Evolutionary conservation across 805 yeast species (phyloP).

Genomic region (Myxozyma neotropica): DNA sequence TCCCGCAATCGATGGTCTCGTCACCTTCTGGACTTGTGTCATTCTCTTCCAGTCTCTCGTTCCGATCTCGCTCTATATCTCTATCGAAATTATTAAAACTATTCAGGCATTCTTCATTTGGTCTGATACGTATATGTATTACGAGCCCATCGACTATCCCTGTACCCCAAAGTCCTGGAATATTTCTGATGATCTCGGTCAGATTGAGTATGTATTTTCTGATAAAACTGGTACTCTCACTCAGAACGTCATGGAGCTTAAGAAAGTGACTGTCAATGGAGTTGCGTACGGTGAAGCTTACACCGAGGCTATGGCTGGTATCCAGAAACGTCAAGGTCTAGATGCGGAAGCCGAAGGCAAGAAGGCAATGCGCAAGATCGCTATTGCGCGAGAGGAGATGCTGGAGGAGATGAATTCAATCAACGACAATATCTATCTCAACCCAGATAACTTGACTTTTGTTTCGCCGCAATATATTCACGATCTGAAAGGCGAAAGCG

Average conservation of each 20-base stretch:
- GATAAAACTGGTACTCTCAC: conserved; percentile 86
- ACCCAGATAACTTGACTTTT: conserved; percentile 59
- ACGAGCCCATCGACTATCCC: conserved; percentile 68
- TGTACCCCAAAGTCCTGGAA: conserved; percentile 83
- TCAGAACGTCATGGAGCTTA: conserved; percentile 81
- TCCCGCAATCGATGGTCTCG: conserved; percentile 65
- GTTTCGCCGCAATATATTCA: conserved; percentile 59
- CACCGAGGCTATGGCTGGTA: conserved; percentile 76
- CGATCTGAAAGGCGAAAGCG: conserved; percentile 52
- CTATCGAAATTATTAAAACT: conserved; percentile 78
- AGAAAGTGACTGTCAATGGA: conserved; percentile 71
- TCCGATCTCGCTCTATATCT: conserved; percentile 76
- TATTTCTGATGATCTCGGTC: conserved; percentile 82
- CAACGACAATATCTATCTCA: conserved; percentile 52
- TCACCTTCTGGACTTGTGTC: conserved; percentile 70
- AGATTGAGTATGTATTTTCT: conserved; percentile 77
- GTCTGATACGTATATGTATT: conserved; percentile 70
- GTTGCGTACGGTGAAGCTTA: conserved; percentile 71
- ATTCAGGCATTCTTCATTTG: conserved; percentile 74
- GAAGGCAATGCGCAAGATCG: conserved; percentile 48
- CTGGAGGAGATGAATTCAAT: conserved; percentile 45
- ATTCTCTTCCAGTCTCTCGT: conserved; percentile 76
- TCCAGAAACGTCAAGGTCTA: conserved; percentile 64
- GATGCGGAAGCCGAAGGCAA: conserved; percentile 56
- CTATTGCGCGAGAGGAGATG: conserved; percentile 53